These are phyloP conservation scores for Cystobasidiaceae sp. DNA, from an alignment of 1,284 basidiomycete genomes.

Conservation along the genomic window DNA sequence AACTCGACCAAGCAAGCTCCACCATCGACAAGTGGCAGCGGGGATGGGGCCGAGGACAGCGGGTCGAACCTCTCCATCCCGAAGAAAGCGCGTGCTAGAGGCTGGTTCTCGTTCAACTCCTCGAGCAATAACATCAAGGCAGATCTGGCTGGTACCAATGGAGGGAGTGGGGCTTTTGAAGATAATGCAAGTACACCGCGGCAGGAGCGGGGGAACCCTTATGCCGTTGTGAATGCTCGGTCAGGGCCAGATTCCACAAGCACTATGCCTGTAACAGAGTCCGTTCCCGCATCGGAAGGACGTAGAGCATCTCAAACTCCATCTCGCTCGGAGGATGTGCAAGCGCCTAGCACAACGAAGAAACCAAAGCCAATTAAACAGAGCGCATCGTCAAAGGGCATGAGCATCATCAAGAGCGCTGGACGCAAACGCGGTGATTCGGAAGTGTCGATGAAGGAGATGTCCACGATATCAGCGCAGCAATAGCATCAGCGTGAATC, in stretches of 20 bases:
- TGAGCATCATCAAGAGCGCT: constrained; percentile 6
- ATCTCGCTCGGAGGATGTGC: not conserved
- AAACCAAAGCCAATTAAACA: constrained; percentile 1
- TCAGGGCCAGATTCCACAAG: not conserved
- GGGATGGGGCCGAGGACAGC: not conserved
- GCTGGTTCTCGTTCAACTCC: constrained; percentile 27
- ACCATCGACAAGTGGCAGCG: no score
- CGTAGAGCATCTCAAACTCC: not conserved
- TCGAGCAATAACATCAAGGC: not conserved
- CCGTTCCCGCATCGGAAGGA: not conserved
- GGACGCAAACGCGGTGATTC: constrained; percentile 28
- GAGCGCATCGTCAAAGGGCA: not conserved
- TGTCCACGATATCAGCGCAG: not conserved
- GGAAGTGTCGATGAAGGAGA: constrained; percentile 29
- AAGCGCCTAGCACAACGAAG: not conserved
- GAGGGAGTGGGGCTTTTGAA: not conserved
- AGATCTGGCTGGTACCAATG: not conserved
- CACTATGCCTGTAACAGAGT: not conserved
- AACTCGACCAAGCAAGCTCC: no score
- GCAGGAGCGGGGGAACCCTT: not conserved
- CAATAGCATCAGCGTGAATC: no score
- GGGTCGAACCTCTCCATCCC: constrained; percentile 11
- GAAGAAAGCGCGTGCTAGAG: constrained; percentile 19
- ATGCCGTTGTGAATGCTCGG: not conserved
- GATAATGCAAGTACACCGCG: not conserved